These are phyloP conservation scores for Aquilaria yunnanensis DNA, from an alignment of 345 rosid species.

Conservation along the genomic window DNA sequence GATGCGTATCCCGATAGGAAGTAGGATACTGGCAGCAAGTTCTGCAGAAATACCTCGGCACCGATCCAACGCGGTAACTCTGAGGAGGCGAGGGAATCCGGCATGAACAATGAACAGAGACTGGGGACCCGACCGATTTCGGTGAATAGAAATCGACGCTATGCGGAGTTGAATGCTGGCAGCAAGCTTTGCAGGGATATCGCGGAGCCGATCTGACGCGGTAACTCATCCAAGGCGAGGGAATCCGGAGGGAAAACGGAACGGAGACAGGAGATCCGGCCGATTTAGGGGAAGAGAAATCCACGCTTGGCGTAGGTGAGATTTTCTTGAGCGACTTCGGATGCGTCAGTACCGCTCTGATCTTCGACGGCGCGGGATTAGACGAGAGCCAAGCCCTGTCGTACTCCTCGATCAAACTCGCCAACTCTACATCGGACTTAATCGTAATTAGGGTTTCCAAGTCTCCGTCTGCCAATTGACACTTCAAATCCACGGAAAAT, in stretches of 20 bases:
- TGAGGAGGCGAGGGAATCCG: background rate
- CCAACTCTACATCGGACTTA: constrained; percentile 55
- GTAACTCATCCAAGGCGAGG: no score
- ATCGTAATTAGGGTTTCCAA: constrained; percentile 46
- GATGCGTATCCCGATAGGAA: constrained; percentile 18
- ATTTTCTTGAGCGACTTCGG: background rate
- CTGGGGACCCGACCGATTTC: background rate
- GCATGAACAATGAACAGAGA: background rate
- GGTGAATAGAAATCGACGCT: constrained; percentile 14
- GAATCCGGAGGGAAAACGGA: no score
- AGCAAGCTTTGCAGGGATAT: no score
- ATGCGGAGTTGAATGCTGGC: no score
- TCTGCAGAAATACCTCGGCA: constrained; percentile 10
- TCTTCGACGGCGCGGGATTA: constrained; percentile 5
- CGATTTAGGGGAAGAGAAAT: constrained; percentile 22
- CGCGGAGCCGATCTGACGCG: no score
- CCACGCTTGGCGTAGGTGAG: constrained; percentile 20
- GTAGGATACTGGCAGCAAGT: constrained; percentile 18
- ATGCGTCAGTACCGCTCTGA: constrained; percentile 21
- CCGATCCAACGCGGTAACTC: background rate
- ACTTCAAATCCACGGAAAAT: constrained; percentile 40
- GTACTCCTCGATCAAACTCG: constrained; percentile 24
- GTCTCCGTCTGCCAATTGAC: constrained; percentile 46
- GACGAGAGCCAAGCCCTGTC: constrained; percentile 2
- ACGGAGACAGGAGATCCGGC: background rate